phyloP scores from a whole-genome alignment of 1,139 yeast species.

The Eremothecium cymbalariae region DNA sequence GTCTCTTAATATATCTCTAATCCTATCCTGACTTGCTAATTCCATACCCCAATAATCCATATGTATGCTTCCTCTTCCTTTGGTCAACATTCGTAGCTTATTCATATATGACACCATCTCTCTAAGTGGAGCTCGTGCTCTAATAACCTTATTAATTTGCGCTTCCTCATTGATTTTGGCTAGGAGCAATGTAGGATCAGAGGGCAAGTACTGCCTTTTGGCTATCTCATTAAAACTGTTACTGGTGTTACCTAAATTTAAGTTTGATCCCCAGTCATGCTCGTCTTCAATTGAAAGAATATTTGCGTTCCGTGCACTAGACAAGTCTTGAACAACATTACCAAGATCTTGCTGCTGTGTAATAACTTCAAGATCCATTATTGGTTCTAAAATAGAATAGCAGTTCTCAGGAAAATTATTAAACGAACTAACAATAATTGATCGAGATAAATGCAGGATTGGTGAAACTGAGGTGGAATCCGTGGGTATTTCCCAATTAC shows the following conservation, averaged over 20 bases:
- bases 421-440: conserved; percentile 14
- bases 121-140: conserved; percentile 74
- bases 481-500: conserved; percentile 25
- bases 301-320: conserved; percentile 60
- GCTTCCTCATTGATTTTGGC: conserved; percentile 24
- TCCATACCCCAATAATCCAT: conserved; percentile 75
- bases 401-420: conserved; percentile 14
- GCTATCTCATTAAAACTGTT: conserved; percentile 43
- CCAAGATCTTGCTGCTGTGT: conserved; percentile 72
- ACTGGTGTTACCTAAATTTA: conserved; percentile 27
- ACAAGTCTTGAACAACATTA: conserved; percentile 71
- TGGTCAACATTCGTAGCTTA: conserved; percentile 71
- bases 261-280: conserved; percentile 6
- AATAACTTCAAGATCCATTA: conserved; percentile 69
- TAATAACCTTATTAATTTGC: conserved; percentile 42
- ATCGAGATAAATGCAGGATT: conserved; percentile 20
- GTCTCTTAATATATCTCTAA: conserved; percentile 33
- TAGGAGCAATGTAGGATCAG: conserved; percentile 39
- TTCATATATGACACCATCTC: conserved; percentile 88
- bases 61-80: conserved; percentile 79
- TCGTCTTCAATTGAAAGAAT: conserved; percentile 60
- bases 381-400: conserved; percentile 69
- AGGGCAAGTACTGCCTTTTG: conserved; percentile 48
- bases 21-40: conserved; percentile 43
- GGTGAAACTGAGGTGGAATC: conserved; percentile 23